A percentile compares a stretch with the other conserved stretches of the same genome.
Evolutionary conservation across 352 stramenopile species (phyloP).

Genomic region (Pythium phragmitis): DNA sequence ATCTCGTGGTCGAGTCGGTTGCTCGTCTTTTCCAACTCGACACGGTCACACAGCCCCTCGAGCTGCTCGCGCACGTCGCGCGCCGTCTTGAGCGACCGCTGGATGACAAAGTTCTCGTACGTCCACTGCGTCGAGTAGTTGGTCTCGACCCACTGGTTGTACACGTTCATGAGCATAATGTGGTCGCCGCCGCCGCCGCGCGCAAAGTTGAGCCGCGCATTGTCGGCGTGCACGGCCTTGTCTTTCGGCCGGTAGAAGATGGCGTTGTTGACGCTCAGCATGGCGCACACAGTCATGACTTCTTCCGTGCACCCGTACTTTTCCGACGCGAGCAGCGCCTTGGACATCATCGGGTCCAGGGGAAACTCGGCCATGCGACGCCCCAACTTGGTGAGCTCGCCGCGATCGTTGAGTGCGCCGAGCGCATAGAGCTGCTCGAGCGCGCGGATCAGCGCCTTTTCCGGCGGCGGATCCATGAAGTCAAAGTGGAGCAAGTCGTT

Average conservation of each 20-base stretch:
- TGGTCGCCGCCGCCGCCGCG: slow-evolving; percentile 95
- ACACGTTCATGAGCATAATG: slow-evolving; percentile 97
- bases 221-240: slow-evolving; percentile 94
- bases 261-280: slow-evolving; percentile 91
- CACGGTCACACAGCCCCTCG: slow-evolving; percentile 97
- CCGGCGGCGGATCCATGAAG: slow-evolving; percentile 99
- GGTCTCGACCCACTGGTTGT: slow-evolving; percentile 97
- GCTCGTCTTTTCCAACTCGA: slow-evolving; percentile 93
- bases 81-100: slow-evolving; percentile 96
- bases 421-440: slow-evolving; percentile 99
- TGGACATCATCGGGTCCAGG: slow-evolving; percentile 96
- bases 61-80: slow-evolving; percentile 99
- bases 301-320: slow-evolving; percentile 97
- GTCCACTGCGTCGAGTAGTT: slow-evolving; percentile 97
- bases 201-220: slow-evolving; percentile 95
- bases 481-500: slow-evolving; percentile 99
- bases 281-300: slow-evolving; percentile 96
- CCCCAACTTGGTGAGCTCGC: slow-evolving; percentile 92
- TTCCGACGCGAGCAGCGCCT: slow-evolving; percentile 95
- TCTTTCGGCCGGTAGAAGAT: slow-evolving; percentile 97
- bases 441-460: slow-evolving; percentile 98
- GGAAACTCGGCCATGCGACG: slow-evolving; percentile 96
- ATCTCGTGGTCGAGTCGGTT: slow-evolving; percentile 90
- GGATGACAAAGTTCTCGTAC: slow-evolving; percentile 96
- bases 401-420: slow-evolving; percentile 96